Base-by-base conservation (phyloP, 2,329 filamentous ascomycete genomes). In the Colletotrichum orbiculare region DNA sequence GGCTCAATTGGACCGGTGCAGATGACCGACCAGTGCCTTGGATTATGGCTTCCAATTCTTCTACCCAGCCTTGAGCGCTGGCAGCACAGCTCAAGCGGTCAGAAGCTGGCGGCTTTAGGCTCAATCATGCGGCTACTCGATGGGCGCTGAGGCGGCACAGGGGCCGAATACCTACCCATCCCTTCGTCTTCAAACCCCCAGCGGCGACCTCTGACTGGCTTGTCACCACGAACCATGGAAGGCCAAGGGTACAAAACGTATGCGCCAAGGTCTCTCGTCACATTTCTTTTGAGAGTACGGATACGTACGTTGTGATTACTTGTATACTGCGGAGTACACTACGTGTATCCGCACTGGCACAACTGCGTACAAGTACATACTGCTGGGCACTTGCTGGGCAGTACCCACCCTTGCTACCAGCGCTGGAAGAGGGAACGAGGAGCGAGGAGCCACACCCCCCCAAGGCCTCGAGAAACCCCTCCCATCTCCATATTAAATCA, bases 241-340 rank as follows among this genome's bases (percentile, higher is more conserved):
- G 42, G 54, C 53, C 59, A 56, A 58, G 52, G 59, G 47, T 64
- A 35, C 37, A 65, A 61, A 61, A 62, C 62, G 41, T 15, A 62
- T 52, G 57, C 47, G 62, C 62, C 62, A 65, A 65, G 62, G 17
- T 48, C 39, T 46, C 45, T 65, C 62, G 62, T 62, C 46, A 52
- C 46, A 38, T 35, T 38, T 42, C 25, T 25, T 25, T 25, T 25
- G 4, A 25, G 25, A 25, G 25, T 25, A 25, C 25, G 17, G 17
- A 17, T 17, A 17, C 17, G 17, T 17, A 17, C 17, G 2, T 17
- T 17, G 17, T 17, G 3, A 17, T 17, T 17, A 17, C 17, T 17
- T 17, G 2, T 17, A 17, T 3, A 17, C 17, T 17, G 17, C 17
- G 17, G 17, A 25, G 4, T 25, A 25, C 25, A 25, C 25, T 25